These are phyloP conservation scores for Solanum commersonii DNA, from an alignment of 257 asterid genomes.

Conservation along the genomic window DNA sequence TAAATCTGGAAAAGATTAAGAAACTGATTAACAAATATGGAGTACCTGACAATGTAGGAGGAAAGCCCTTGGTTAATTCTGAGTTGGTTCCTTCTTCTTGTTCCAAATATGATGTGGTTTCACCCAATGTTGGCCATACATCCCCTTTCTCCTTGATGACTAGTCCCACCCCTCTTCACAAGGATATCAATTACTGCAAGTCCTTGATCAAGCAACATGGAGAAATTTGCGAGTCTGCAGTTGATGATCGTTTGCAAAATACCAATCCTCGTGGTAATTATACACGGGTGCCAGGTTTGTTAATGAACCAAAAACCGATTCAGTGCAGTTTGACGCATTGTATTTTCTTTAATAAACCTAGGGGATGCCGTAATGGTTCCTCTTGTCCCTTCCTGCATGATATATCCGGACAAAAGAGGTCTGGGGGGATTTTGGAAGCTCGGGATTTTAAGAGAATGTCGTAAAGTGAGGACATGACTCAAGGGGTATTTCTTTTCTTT, in stretches of 20 bases:
- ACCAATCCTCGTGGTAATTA: slow-evolving; percentile 1
- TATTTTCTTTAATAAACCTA: slow-evolving; percentile 4
- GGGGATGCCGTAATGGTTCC: slow-evolving; percentile 30
- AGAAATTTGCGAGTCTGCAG: neutral
- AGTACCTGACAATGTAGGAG: neutral
- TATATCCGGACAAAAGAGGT: slow-evolving; percentile 1
- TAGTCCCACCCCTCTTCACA: neutral
- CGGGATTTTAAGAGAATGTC: slow-evolving; percentile 19
- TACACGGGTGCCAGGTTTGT: slow-evolving; percentile 10
- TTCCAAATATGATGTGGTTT: neutral
- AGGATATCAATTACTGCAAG: slow-evolving; percentile 12
- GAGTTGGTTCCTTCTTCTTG: neutral
- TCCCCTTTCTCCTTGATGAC: neutral
- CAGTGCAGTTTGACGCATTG: slow-evolving; percentile 10
- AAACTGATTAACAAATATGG: neutral
- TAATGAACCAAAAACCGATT: neutral
- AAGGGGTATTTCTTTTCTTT: neutral
- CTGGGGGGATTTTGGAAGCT: slow-evolving; percentile 3
- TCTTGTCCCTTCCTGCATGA: slow-evolving; percentile 23
- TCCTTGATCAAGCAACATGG: slow-evolving; percentile 29
- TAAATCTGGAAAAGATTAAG: neutral
- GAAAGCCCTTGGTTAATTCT: neutral
- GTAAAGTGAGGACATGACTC: neutral
- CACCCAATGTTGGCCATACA: neutral
- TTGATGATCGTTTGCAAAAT: neutral